Percentiles rank a stretch among this genome's conserved stretches.
These are phyloP conservation scores for Orbilia javanica DNA, from an alignment of 2,329 filamentous ascomycete genomes.

Conservation along the genomic window DNA sequence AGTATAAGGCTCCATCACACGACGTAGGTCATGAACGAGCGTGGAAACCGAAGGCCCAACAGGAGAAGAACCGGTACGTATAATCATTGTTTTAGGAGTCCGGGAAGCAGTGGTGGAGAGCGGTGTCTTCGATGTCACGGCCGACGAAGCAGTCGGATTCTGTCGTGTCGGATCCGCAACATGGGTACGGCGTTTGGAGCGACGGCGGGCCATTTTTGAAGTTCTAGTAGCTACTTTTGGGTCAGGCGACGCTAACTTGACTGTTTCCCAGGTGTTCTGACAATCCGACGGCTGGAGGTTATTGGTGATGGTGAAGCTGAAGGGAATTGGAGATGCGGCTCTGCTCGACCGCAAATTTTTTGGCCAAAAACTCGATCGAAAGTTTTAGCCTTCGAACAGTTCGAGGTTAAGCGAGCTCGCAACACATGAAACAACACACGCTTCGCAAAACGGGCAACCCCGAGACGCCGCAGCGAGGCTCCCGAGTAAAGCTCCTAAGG, in stretches of 20 bases:
- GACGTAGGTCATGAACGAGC: constrained; percentile 88
- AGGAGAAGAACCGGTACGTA: constrained; percentile 93
- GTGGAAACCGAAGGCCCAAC: constrained; percentile 92
- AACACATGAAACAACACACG: constrained; percentile 27
- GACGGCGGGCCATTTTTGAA: constrained; percentile 78
- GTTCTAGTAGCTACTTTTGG: not conserved
- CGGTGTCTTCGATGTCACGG: constrained; percentile 69
- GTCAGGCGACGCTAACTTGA: constrained; percentile 28
- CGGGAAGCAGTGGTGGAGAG: constrained; percentile 74
- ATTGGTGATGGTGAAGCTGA: constrained; percentile 1
- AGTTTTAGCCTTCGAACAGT: not conserved
- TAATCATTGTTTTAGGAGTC: constrained; percentile 96
- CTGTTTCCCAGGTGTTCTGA: constrained; percentile 2
- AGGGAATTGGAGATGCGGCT: constrained; percentile 35
- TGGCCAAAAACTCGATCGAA: not conserved
- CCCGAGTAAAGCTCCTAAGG: constrained; percentile 6
- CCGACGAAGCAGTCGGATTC: constrained; percentile 64
- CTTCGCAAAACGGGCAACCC: constrained; percentile 10
- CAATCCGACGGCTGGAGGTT: not conserved
- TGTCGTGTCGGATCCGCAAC: constrained; percentile 73
- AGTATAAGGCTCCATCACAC: constrained; percentile 96
- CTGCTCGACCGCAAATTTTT: constrained; percentile 32
- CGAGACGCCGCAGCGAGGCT: not conserved
- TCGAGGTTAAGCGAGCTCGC: constrained; percentile 16
- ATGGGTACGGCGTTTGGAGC: constrained; percentile 91